Base-by-base conservation (phyloP, 345 rosid species). In the Kandelia obovata region DNA sequence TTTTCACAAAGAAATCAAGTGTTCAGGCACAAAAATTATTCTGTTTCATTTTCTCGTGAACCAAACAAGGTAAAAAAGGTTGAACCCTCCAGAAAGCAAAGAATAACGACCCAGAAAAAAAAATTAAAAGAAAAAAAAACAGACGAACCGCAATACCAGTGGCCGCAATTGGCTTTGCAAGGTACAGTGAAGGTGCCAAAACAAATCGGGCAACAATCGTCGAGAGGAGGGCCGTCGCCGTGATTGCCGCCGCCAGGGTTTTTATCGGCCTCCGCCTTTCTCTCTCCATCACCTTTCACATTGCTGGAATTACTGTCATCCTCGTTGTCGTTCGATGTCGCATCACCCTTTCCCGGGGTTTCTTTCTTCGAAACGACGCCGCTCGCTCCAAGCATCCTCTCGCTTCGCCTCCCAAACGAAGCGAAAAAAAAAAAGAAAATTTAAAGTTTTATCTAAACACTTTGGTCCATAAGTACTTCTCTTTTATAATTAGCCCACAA, bases 111-210 rank as follows among this genome's bases (percentile, higher is more conserved):
- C 53, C 32, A 37, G 34, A 32, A 58, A 15, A 11, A 11, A 10
- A 5, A 56, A 35, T 37, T 23, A 7, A 43, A 11, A 1, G 23
- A 10, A 49, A 32, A 62, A 4, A n/a, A 5, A 35, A 13, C 63
- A 62, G 75, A 83, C 81, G 77, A 72, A 92, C 97, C 98, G 75
- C 97, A 92, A 80, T 78, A 92, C 98, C 98, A 92, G 81, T 92
- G 98, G 56, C 96, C 89, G 75, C 98, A 92, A 71, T 77, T 81
- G 57, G 96, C 81, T 59, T 79, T 82, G 79, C 97, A 90, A 28
- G 97, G 87, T 73, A 93, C 71, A 58, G 80, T 64, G 75, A 85
- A 93, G 59, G 84, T 67, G 26, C 88, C 83, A 69, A 89, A 91
- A 73, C 93, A 93, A 75, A 93, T 89, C 21, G 97, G 94, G 63